phyloP scores from a whole-genome alignment of 139 green algal genomes.

The Raphidocelis subcapitata region DNA sequence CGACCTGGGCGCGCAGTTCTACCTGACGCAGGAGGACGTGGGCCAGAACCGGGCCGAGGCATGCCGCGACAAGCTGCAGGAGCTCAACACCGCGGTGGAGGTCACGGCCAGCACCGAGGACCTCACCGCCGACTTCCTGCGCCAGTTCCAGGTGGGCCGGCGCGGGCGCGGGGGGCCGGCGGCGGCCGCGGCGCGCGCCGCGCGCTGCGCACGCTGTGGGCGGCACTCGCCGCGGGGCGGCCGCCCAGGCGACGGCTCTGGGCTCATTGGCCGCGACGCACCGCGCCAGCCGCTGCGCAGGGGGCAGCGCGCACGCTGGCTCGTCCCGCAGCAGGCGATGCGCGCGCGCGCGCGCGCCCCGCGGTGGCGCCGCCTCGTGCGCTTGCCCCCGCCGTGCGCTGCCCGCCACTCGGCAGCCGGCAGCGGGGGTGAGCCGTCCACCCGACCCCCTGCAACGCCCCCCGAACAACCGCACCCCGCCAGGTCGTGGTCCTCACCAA shows the following conservation, averaged over 20 bases:
- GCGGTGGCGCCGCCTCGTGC: too few relatives aligned
- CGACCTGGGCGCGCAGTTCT: slow-evolving; percentile 94
- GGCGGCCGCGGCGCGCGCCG: too few relatives aligned
- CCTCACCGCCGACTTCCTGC: slow-evolving; percentile 70
- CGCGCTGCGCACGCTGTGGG: neutral
- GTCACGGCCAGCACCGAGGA: slow-evolving; percentile 58
- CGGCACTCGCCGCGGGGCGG: too few relatives aligned
- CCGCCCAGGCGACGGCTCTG: too few relatives aligned
- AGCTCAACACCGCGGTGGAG: slow-evolving; percentile 91
- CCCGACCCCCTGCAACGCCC: too few relatives aligned
- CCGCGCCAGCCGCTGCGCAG: too few relatives aligned
- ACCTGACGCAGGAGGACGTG: slow-evolving; percentile 87
- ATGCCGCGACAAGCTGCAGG: slow-evolving; percentile 88
- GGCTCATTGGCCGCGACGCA: too few relatives aligned
- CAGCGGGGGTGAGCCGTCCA: too few relatives aligned
- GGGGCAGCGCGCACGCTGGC: neutral
- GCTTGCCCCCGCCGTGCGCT: too few relatives aligned
- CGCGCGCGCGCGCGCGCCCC: too few relatives aligned
- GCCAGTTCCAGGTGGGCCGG: slow-evolving; percentile 78
- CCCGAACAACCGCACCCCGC: too few relatives aligned
- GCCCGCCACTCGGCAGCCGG: too few relatives aligned
- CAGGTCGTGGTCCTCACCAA: slow-evolving; percentile 89
- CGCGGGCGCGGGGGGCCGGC: neutral
- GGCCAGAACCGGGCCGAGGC: slow-evolving; percentile 88
- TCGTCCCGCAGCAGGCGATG: neutral